Evolutionary conservation across 805 yeast species (phyloP), one percentile per base, ranked within the genome.

Genomic region (Lachancea kluyveri): DNA sequence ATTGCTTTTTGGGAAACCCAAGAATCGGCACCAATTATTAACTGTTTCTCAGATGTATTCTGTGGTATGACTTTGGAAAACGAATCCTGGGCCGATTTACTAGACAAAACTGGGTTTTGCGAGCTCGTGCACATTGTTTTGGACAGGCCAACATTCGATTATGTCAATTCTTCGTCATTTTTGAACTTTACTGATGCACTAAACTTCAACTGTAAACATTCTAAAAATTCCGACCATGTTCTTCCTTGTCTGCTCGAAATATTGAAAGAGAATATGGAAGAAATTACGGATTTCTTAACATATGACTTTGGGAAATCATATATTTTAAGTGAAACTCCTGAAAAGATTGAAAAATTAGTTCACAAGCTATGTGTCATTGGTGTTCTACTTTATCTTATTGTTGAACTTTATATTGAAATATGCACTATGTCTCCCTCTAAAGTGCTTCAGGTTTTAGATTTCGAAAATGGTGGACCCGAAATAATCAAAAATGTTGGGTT

Each of bases 141-240:
- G 33, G 57, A 65, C 6, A 68, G 74, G 33, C 69, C 73, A 2
- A 80, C 90, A 0, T 79, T 65, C 50, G 87, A 81, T 45, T 76
- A 68, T 42, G 63, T 70, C 4, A 58, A 66, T 21, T 74, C 85
- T 1, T 68, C 67, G 37, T 72, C 77, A 0, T 54, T 75, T 40
- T 61, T 66, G 23, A 71, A 77, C 13, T 53, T 75, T 18, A 60
- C 72, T 19, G 75, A 74, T 15, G 68, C 76, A 1, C 58, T 79
- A 25, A 74, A 71, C n/a, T n/a, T n/a, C n/a, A n/a, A n/a, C n/a
- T n/a, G n/a, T n/a, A n/a, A n/a, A n/a, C n/a, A n/a, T n/a, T n/a
- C n/a, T n/a, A n/a, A n/a, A n/a, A n/a, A n/a, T n/a, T n/a, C n/a
- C n/a, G 66, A 64, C 6, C 73, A 72, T 50, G 79, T 54, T 4